phyloP scores from a whole-genome alignment of 192 early-diverging fungal species.

The Gigaspora rosea region DNA sequence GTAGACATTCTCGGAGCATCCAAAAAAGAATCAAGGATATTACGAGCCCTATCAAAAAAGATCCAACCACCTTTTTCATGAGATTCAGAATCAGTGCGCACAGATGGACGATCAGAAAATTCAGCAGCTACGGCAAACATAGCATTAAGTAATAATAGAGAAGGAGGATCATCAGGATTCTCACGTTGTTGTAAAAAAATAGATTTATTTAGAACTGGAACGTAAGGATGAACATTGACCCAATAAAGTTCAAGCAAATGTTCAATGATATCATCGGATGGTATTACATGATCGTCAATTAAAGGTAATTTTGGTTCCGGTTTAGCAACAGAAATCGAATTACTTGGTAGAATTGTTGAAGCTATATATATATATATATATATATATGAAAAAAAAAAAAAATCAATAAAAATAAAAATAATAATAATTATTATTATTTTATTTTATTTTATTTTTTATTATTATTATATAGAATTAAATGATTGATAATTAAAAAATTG shows the following conservation, averaged over 20 bases:
- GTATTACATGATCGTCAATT: background rate
- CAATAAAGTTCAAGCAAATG: conserved; percentile 25
- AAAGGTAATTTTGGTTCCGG: conserved; percentile 18
- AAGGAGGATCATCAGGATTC: conserved; percentile 1
- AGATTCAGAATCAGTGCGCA: background rate
- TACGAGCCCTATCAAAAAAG: conserved; percentile 12
- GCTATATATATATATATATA: too few species aligned
- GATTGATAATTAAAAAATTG: too few species aligned
- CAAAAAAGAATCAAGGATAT: conserved; percentile 22
- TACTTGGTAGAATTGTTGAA: background rate
- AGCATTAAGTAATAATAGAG: conserved; percentile 14
- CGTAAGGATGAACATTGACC: conserved; percentile 27
- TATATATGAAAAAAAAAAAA: background rate
- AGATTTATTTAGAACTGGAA: conserved; percentile 23
- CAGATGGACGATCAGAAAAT: conserved; percentile 18
- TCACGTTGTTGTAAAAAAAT: conserved; percentile 13
- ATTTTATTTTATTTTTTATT: background rate
- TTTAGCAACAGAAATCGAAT: conserved; percentile 2
- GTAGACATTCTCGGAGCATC: conserved; percentile 28
- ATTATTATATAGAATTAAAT: background rate
- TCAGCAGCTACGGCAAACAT: conserved; percentile 21
- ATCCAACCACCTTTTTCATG: background rate
- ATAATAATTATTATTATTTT: too few species aligned
- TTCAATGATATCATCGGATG: background rate
- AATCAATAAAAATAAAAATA: too few species aligned